These are phyloP conservation scores for Cymbopogon citratus DNA, from an alignment of 176 grass and related monocot species.

Conservation along the genomic window DNA sequence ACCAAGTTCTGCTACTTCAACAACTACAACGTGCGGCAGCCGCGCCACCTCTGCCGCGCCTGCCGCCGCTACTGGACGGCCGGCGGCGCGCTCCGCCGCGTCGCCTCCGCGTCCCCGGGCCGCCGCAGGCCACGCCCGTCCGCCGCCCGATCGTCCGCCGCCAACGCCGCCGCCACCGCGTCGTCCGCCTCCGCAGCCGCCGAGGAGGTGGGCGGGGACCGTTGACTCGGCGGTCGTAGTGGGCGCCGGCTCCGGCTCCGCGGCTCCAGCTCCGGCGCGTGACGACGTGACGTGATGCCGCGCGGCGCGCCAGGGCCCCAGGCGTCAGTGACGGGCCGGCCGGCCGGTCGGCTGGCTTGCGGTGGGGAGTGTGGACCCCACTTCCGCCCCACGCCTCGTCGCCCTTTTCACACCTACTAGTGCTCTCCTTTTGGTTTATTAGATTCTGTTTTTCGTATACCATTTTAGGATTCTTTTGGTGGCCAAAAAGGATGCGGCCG, in stretches of 20 bases:
- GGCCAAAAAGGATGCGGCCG: slow-evolving; percentile 35
- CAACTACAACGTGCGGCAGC: slow-evolving; percentile 99
- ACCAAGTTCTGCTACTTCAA: slow-evolving; percentile 99
- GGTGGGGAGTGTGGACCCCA: too few species aligned
- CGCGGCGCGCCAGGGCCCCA: not conserved
- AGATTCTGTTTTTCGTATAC: slow-evolving; percentile 27
- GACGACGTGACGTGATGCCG: not conserved
- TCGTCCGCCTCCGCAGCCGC: slow-evolving; percentile 52
- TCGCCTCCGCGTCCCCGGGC: slow-evolving; percentile 58
- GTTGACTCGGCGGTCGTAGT: slow-evolving; percentile 35
- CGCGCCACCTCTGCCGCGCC: slow-evolving; percentile 91
- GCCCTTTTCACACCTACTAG: slow-evolving; percentile 8
- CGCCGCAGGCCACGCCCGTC: slow-evolving; percentile 48
- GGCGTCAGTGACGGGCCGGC: slow-evolving; percentile 4
- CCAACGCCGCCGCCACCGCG: slow-evolving; percentile 42
- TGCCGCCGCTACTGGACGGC: slow-evolving; percentile 98
- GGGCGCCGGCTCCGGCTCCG: not conserved
- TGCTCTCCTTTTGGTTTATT: slow-evolving; percentile 18
- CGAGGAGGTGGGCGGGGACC: slow-evolving; percentile 22
- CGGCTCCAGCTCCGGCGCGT: not conserved
- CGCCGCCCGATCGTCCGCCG: slow-evolving; percentile 51
- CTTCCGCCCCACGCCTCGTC: not conserved
- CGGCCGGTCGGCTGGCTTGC: not conserved
- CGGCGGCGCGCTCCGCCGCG: slow-evolving; percentile 83
- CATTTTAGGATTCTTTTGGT: slow-evolving; percentile 48